Evolutionary conservation across 2,329 filamentous ascomycete species (phyloP).

Genomic region (Colletotrichum melonis): DNA sequence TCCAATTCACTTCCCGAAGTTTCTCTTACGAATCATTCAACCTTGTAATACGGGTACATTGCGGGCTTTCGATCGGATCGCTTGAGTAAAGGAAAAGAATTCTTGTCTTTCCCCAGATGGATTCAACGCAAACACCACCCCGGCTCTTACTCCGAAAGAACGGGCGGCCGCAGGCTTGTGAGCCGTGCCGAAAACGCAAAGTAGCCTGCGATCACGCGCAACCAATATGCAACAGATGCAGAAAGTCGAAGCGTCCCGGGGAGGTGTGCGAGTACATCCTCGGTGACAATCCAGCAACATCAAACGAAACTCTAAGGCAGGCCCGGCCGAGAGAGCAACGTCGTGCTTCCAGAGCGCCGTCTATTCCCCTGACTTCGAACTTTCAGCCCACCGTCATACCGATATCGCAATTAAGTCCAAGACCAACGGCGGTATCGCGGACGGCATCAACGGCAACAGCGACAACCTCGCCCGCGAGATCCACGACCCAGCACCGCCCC

Average conservation of each 20-base stretch:
- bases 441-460: slow-evolving; percentile 6
- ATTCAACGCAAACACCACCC: slow-evolving; percentile 17
- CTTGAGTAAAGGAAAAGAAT: not conserved
- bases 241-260: slow-evolving; percentile 44
- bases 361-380: slow-evolving; percentile 4
- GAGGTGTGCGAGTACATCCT: slow-evolving; percentile 50
- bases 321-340: slow-evolving; percentile 8
- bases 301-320: not conserved
- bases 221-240: slow-evolving; percentile 53
- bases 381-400: not conserved
- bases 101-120: not conserved
- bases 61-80: not conserved
- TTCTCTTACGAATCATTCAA: not conserved
- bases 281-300: slow-evolving; percentile 11
- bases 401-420: not conserved
- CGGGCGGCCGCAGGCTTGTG: slow-evolving; percentile 39
- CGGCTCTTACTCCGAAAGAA: slow-evolving; percentile 30
- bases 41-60: not conserved
- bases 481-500: slow-evolving; percentile 22
- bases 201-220: slow-evolving; percentile 55
- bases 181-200: slow-evolving; percentile 55
- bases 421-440: not conserved
- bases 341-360: slow-evolving; percentile 9
- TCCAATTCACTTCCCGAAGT: not conserved
- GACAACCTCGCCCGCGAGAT: slow-evolving; percentile 12